Evolutionary conservation across 441 rosid genomes (phyloP).

Genomic region (Gossypium davidsonii): DNA sequence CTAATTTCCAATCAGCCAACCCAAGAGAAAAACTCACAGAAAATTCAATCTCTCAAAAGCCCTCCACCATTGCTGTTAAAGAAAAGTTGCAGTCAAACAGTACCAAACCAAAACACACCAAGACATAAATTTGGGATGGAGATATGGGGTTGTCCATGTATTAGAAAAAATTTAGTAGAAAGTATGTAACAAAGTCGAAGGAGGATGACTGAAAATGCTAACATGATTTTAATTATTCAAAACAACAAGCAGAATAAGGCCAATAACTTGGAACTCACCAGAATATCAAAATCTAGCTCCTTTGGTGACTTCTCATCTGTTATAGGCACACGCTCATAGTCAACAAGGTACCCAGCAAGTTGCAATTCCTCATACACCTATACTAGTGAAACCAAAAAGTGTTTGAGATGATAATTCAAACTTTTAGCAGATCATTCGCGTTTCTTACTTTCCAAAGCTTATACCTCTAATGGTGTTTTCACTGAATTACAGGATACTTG

Average conservation of each 20-base stretch:
- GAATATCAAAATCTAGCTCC: slow-evolving; percentile 81
- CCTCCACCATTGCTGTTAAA: slow-evolving; percentile 8
- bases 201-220: slow-evolving; percentile 3
- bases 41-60: slow-evolving; percentile 6
- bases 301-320: slow-evolving; percentile 97
- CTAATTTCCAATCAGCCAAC: slow-evolving; percentile 10
- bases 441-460: slow-evolving; percentile 13
- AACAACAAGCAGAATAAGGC: background rate
- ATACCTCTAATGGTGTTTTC: slow-evolving; percentile 91
- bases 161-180: background rate
- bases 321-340: slow-evolving; percentile 94
- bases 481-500: slow-evolving; percentile 81
- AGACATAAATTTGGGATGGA: background rate
- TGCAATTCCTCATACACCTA: slow-evolving; percentile 91
- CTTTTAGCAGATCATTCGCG: slow-evolving; percentile 5
- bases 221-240: background rate
- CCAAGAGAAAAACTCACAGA: slow-evolving; percentile 10
- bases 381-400: slow-evolving; percentile 20
- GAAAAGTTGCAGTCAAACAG: slow-evolving; percentile 11
- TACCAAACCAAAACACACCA: background rate
- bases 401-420: slow-evolving; percentile 18
- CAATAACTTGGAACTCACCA: slow-evolving; percentile 45
- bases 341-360: slow-evolving; percentile 79
- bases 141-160: background rate
- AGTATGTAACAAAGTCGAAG: slow-evolving; percentile 5